Conservation (phyloP, 1,284 basidiomycete genomes). For the Boletus austroedulis region DNA sequence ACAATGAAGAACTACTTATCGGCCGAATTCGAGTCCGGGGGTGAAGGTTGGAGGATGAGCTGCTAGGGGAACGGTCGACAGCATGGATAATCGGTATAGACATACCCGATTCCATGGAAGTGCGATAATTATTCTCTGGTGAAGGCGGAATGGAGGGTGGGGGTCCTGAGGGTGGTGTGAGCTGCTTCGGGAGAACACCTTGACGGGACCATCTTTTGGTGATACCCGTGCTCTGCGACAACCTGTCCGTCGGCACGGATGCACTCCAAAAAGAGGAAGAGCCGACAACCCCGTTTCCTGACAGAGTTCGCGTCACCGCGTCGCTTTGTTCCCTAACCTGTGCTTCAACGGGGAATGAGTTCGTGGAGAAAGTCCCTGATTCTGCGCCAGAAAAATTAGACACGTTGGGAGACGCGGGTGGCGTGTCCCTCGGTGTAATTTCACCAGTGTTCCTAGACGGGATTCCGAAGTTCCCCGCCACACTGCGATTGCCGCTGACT, state of each 20-base stretch:
- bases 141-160: conserved; percentile 47
- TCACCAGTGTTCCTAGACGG: conserved; percentile 11
- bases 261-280: background rate
- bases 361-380: conserved; percentile 5
- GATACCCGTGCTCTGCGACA: conserved; percentile 30
- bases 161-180: conserved; percentile 57
- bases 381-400: conserved; percentile 5
- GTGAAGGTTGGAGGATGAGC: conserved; percentile 40
- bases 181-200: conserved; percentile 48
- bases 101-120: conserved; percentile 20
- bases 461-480: conserved; percentile 35
- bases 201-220: conserved; percentile 60
- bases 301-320: background rate
- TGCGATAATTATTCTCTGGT: conserved; percentile 25
- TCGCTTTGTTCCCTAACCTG: conserved; percentile 4
- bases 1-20: conserved; percentile 46
- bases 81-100: conserved; percentile 39
- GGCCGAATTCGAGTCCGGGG: conserved; percentile 42
- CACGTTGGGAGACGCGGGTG: conserved; percentile 10
- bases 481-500: conserved; percentile 31
- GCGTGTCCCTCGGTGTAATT: conserved; percentile 9
- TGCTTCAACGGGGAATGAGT: conserved; percentile 1
- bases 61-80: conserved; percentile 42
- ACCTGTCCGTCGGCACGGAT: conserved; percentile 15
- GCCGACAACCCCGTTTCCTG: conserved; percentile 1